These are phyloP conservation scores for Fulvia fulva DNA, from an alignment of 2,329 filamentous ascomycete genomes.

Conservation along the genomic window DNA sequence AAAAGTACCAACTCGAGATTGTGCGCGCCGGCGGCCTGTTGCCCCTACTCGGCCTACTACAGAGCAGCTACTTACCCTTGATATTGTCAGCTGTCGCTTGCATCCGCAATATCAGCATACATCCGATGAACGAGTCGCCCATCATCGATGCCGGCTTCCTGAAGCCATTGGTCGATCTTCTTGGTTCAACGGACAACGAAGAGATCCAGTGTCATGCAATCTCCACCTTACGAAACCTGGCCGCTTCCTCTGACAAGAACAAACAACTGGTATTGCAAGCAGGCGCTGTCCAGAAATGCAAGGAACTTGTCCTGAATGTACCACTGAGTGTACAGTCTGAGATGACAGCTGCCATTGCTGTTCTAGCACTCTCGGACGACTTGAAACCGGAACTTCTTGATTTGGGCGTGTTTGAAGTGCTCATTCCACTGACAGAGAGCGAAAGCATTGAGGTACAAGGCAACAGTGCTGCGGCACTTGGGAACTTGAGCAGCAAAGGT, in stretches of 20 bases:
- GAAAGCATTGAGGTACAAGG: slow-evolving; percentile 97
- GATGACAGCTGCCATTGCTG: slow-evolving; percentile 99
- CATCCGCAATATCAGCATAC: slow-evolving; percentile 98
- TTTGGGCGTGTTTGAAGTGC: slow-evolving; percentile 89
- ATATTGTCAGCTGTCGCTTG: slow-evolving; percentile 96
- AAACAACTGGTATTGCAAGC: slow-evolving; percentile 97
- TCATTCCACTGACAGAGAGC: slow-evolving; percentile 92
- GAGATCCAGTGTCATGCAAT: slow-evolving; percentile 99
- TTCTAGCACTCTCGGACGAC: slow-evolving; percentile 91
- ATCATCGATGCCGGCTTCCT: slow-evolving; percentile 98
- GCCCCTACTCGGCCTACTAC: slow-evolving; percentile 81
- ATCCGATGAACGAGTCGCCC: slow-evolving; percentile 93
- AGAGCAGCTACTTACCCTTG: slow-evolving; percentile 91
- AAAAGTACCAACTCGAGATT: slow-evolving; percentile 98
- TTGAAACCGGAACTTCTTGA: slow-evolving; percentile 87
- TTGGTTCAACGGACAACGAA: slow-evolving; percentile 94
- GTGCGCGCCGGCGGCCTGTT: slow-evolving; percentile 82
- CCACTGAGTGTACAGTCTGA: slow-evolving; percentile 94
- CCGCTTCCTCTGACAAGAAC: slow-evolving; percentile 94
- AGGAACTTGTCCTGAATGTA: slow-evolving; percentile 89
- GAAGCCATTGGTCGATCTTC: slow-evolving; percentile 84
- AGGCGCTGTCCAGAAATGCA: slow-evolving; percentile 96
- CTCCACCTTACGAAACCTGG: slow-evolving; percentile 89
- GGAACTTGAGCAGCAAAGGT: slow-evolving; percentile 97
- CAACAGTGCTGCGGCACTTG: slow-evolving; percentile 92